These are phyloP conservation scores for Tetrapisispora fleetii DNA, from an alignment of 805 yeast species.

Conservation along the genomic window DNA sequence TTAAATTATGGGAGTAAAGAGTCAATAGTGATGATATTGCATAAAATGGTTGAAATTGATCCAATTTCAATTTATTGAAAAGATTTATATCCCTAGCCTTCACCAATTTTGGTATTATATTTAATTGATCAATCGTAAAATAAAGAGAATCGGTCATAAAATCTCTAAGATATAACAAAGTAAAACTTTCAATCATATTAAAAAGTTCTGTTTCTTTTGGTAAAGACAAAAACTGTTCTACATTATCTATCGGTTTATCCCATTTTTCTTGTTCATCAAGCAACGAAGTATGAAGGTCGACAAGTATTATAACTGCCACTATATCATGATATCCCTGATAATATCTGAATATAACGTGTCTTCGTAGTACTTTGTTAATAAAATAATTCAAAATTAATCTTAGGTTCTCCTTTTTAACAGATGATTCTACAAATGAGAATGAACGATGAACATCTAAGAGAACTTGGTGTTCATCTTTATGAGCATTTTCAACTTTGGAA, in stretches of 20 bases:
- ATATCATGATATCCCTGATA: conserved; percentile 94
- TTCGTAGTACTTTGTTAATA: conserved; percentile 47
- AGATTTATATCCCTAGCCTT: conserved; percentile 38
- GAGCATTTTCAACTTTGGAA: conserved; percentile 27
- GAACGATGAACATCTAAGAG: conserved; percentile 68
- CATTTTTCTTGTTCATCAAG: conserved; percentile 38
- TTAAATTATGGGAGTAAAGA: conserved; percentile 62
- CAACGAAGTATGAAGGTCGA: conserved; percentile 29
- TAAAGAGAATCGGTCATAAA: conserved; percentile 68
- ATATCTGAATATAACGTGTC: conserved; percentile 54
- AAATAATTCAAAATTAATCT: conserved; percentile 26
- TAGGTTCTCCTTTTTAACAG: conserved; percentile 15
- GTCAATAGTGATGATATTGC: conserved; percentile 74
- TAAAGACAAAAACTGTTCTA: conserved; percentile 33
- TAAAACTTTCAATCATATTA: conserved; percentile 42
- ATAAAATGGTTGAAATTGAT: conserved; percentile 47
- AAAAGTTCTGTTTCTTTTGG: conserved; percentile 26
- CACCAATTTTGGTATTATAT: conserved; percentile 55
- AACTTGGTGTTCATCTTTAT: conserved; percentile 72
- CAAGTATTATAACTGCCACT: conserved; percentile 53
- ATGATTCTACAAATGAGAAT: conserved; percentile 32
- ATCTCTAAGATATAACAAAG: conserved; percentile 64
- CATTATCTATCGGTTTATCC: conserved; percentile 55
- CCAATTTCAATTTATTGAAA: conserved; percentile 27
- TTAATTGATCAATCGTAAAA: conserved; percentile 55